Base-by-base conservation (phyloP, 108 stramenopile species). In the Nitzschia sp. region DNA sequence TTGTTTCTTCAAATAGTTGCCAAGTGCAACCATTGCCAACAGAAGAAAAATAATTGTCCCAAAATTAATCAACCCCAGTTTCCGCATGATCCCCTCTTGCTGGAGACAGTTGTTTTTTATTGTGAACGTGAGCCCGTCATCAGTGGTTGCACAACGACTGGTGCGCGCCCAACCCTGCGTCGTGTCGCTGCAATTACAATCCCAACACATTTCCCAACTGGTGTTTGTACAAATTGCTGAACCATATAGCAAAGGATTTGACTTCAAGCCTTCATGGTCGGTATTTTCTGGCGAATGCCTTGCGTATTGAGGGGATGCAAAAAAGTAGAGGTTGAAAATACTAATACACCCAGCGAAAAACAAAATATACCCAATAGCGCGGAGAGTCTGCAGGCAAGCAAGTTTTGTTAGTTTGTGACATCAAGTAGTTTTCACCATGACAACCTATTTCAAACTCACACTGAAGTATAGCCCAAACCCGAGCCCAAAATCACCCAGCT, bases 381-480 rank as follows among this genome's bases (percentile, higher is more conserved):
- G 77, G n/a, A 93, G 61, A 0, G 88, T 86, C 63, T 51, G 40
- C 57, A 41, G 46, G 21, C 17, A 20, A 19, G 46, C 44, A 29
- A 40, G 34, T 2, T 17, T 58, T 6, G 39, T n/a, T 14, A n/a
- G n/a, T n/a, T 40, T 40, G 38, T 14, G 17, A 59, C 58, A n/a
- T 6, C 15, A 12, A 20, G 58, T 37, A 5, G 34, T 39, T 2
- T 6, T 5, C 39, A 41, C 2, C 8, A 19, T 20, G 25, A 38
- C 6, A 59, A 38, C 12, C 6, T 3, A 38, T 59, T 3, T 5
- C 2, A 1, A 11, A 63, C 61, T 63, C 25, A 63, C 51, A 29
- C 51, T 84, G 76, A 93, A 93, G 71, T 93, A 93, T 44, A 93
- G 52, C 7, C 92, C 92, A 19, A 83, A 48, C 14, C 86, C 86